Evolutionary conservation across 305 asterid species (phyloP), one percentile per base, ranked within the genome.

Genomic region (Rubia balearica): DNA sequence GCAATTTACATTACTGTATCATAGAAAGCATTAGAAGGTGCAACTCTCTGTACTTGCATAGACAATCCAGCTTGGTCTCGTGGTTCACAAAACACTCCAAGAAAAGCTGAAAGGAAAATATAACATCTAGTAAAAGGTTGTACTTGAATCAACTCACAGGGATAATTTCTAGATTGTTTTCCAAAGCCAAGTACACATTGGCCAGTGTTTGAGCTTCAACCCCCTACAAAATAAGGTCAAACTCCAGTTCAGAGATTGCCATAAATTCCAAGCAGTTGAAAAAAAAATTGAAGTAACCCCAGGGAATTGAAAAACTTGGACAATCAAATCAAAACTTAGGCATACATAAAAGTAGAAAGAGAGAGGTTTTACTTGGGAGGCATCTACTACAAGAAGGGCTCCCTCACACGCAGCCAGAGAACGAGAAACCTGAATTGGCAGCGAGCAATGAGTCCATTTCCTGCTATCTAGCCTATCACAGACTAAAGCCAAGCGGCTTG

Each of bases 351-450:
- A 71, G 64, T 9, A 51, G 38, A 4, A 38, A 78, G 78, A 57
- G 33, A 45, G 79, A 64, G 62, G 75, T 76, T 65, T 55, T 70
- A 91, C 99, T 90, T 94, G 99, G 74, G 99, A 94, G 61, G 99
- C 97, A 87, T 94, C 99, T 71, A 94, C 99, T 78, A 94, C 98
- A 77, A 94, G 97, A 76, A 94, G 91, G 72, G 99, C 99, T 68
- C 99, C 99, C 84, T 94, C 99, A 81, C 99, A 94, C 5, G 99
- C 99, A 74, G 99, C 99, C 78, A 94, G 98, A 76, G 99, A 94
- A 79, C 99, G 96, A 80, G 99, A 94, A 78, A 94, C 99, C 99
- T 94, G 79, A 61, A 75, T 69, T 67, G 69, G 46, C 63, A 70
- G 74, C 66, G 77, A 68, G 65, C 33, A 51, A 33, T 68, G 36